phyloP scores from a whole-genome alignment of 129 eudicot genomes.

The Daucus carota region DH1_v3.0 NC_030382.2:38779501-38780000 shows the following conservation, averaged over 20 bases:
- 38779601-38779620: constrained; percentile 81
- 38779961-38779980: not conserved
- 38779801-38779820: not conserved
- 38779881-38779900: not conserved
- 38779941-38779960: constrained; percentile 9
- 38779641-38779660: constrained; percentile 72
- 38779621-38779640: constrained; percentile 54
- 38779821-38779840: too few species aligned
- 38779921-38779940: not conserved
- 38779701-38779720: constrained; percentile 76
- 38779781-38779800: not conserved
- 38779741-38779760: constrained; percentile 79
- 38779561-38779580: constrained; percentile 67
- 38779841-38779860: not conserved
- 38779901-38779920: not conserved
- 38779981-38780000: constrained; percentile 2
- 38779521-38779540: not conserved
- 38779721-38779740: constrained; percentile 70
- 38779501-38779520: not conserved
- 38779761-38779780: constrained; percentile 67
- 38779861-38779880: too few species aligned
- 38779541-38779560: constrained; percentile 28
- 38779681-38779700: constrained; percentile 61
- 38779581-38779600: constrained; percentile 71
- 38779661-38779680: constrained; percentile 70